Conservation (phyloP, 2,329 filamentous ascomycete genomes). For the Immersiporthe knoxdaviesiana region DNA sequence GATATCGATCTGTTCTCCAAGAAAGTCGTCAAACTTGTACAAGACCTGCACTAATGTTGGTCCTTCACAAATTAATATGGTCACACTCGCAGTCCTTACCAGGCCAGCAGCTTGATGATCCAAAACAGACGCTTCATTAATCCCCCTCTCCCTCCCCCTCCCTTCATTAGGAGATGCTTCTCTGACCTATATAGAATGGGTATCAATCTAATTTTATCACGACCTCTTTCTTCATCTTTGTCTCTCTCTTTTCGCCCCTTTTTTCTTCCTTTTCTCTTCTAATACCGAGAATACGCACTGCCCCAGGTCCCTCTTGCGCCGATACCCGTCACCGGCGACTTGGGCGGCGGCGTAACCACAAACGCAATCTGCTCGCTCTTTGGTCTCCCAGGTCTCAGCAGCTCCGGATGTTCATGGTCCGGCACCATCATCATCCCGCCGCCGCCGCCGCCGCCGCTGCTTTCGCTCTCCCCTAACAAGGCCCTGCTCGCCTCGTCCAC, state of each 20-base stretch:
- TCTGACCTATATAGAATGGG: conserved; percentile 3
- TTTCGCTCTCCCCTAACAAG: conserved; percentile 14
- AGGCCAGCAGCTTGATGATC: neutral
- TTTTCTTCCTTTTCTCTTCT: neutral
- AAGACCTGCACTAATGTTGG: conserved; percentile 35
- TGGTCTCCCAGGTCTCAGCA: conserved; percentile 23
- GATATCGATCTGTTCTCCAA: conserved; percentile 48
- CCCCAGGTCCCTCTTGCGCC: conserved; percentile 14
- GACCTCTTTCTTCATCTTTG: neutral
- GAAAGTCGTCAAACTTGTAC: conserved; percentile 46
- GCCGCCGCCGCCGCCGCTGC: too few relatives aligned
- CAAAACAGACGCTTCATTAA: conserved; percentile 16
- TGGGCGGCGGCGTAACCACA: conserved; percentile 27
- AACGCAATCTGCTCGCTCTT: conserved; percentile 29
- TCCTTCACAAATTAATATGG: too few relatives aligned
- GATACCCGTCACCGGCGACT: neutral
- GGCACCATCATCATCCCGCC: too few relatives aligned
- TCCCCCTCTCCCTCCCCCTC: neutral
- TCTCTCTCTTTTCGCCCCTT: neutral
- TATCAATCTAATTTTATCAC: conserved; percentile 8
- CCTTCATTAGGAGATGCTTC: neutral
- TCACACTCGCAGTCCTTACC: neutral
- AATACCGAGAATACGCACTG: conserved; percentile 10
- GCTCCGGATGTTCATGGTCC: conserved; percentile 4
- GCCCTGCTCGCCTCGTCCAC: conserved; percentile 23